A percentile compares a stretch with the other conserved stretches of the same genome.
Conservation (phyloP, 2,329 filamentous ascomycete genomes). For the Pezizomycotina sp. region DNA sequence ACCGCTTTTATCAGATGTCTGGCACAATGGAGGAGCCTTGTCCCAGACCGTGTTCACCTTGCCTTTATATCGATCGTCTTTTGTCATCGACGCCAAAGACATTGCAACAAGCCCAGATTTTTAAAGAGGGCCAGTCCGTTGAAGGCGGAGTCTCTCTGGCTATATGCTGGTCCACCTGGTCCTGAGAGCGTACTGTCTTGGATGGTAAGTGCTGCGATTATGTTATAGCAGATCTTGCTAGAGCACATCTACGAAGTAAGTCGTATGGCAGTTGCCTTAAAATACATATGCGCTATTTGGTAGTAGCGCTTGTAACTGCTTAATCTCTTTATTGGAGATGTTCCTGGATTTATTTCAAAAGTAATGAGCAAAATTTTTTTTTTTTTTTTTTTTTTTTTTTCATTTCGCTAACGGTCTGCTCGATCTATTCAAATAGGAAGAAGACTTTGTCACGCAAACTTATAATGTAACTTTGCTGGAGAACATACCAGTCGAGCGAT, state of each 20-base stretch:
- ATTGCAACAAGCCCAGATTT: slow-evolving; percentile 50
- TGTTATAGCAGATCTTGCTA: slow-evolving; percentile 61
- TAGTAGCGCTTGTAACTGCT: too few species aligned
- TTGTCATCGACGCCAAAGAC: slow-evolving; percentile 51
- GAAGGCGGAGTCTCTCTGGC: slow-evolving; percentile 13
- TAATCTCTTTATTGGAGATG: too few species aligned
- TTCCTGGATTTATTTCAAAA: too few species aligned
- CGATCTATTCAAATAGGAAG: slow-evolving; percentile 44
- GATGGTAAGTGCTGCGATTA: slow-evolving; percentile 63
- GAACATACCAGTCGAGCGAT: slow-evolving; percentile 40
- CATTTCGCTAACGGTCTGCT: too few species aligned
- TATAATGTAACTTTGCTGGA: slow-evolving; percentile 66
- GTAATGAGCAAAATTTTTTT: too few species aligned
- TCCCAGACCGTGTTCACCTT: slow-evolving; percentile 91
- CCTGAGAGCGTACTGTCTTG: slow-evolving; percentile 72
- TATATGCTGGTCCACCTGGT: slow-evolving; percentile 33
- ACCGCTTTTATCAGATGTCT: slow-evolving; percentile 52
- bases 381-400: too few species aligned
- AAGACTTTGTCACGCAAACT: slow-evolving; percentile 88
- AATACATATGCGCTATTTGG: too few species aligned
- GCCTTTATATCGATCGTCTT: slow-evolving; percentile 72
- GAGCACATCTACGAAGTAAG: slow-evolving; percentile 80
- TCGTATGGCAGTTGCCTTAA: slow-evolving; percentile 8
- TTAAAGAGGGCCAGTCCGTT: slow-evolving; percentile 25
- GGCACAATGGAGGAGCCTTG: slow-evolving; percentile 89